Base-by-base conservation (phyloP, 2,329 filamentous ascomycete species). In the Colletotrichum horii region DNA sequence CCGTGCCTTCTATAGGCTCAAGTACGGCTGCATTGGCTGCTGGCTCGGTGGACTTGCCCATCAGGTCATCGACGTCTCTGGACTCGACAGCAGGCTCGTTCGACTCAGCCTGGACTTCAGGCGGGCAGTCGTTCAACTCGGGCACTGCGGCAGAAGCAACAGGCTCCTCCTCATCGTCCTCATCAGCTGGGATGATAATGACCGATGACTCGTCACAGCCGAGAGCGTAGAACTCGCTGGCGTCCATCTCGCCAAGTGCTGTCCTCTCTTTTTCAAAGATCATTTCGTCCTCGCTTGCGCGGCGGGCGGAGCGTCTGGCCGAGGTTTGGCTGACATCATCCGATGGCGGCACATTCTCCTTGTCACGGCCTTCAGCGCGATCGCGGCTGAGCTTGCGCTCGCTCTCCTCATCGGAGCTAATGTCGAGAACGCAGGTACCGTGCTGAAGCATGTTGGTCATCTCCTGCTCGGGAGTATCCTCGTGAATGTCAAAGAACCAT, bases 401-500 rank as follows among this genome's bases (percentile, higher is more conserved):
- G 32, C 86, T 90, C 84, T 96, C 94, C 83, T 98, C 96, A 80
- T 98, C 96, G 26, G 95, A 96, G 79, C 93, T 95, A 81, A 98
- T 95, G 82, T 98, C 96, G 5, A 98, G 90, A 1, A 94, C 93
- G 78, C 94, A 93, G 9, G 96, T 96, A 71, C 94, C 94, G 87
- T 98, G 96, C 84, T 98, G 95, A 86, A 98, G 95, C 52, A 98
- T 88, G 81, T 98, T 98, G 80, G 96, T 95, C 85, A 97, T 94
- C 82, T 98, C 94, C 82, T 98, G 94, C 82, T 98, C 95, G 9
- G 94, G 91, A 0, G 95, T 95, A 84, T 99, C 96, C 82, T 98
- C 95, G 82, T 98, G 93, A 81, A 99, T 98, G 75, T 96, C 94
- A 82, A 99, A 98, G 87, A 94, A 94, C 96, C 96, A 98, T 74